Conservation (phyloP, 164 flowering plant species). For the Vitis labrusca region DNA sequence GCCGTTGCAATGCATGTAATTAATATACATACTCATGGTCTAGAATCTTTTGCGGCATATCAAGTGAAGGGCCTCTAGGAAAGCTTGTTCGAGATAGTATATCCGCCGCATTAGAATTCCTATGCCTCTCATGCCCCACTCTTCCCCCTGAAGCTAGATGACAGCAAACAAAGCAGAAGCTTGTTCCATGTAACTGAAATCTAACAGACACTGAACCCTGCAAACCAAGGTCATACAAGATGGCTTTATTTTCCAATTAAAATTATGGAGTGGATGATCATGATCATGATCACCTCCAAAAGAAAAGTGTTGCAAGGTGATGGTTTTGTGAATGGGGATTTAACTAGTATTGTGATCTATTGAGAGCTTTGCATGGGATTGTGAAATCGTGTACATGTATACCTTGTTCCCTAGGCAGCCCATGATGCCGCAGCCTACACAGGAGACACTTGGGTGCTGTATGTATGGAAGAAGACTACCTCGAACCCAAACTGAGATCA, state of each 20-base stretch:
- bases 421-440: constrained; percentile 82
- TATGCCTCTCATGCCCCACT: constrained; percentile 51
- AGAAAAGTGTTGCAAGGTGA: too few species aligned
- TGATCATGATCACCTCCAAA: too few species aligned
- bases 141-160: constrained; percentile 78
- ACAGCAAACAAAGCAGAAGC: constrained; percentile 81
- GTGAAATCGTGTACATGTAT: not conserved
- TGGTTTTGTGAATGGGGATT: too few species aligned
- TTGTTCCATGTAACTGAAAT: constrained; percentile 59
- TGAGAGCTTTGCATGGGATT: too few species aligned
- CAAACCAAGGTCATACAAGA: not conserved
- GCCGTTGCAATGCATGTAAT: not conserved
- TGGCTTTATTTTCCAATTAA: too few species aligned
- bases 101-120: constrained; percentile 56
- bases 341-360: too few species aligned
- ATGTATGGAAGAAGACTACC: constrained; percentile 41
- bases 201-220: constrained; percentile 81
- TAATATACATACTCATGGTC: constrained; percentile 63
- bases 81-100: constrained; percentile 58
- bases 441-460: constrained; percentile 54
- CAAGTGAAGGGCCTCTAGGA: constrained; percentile 46
- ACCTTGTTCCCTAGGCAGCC: constrained; percentile 86
- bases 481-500: constrained; percentile 68
- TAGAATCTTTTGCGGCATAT: constrained; percentile 56
- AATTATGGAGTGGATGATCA: too few species aligned